Conservation (phyloP, 768 basidiomycete genomes). For the Punctularia strigosozonata region DNA sequence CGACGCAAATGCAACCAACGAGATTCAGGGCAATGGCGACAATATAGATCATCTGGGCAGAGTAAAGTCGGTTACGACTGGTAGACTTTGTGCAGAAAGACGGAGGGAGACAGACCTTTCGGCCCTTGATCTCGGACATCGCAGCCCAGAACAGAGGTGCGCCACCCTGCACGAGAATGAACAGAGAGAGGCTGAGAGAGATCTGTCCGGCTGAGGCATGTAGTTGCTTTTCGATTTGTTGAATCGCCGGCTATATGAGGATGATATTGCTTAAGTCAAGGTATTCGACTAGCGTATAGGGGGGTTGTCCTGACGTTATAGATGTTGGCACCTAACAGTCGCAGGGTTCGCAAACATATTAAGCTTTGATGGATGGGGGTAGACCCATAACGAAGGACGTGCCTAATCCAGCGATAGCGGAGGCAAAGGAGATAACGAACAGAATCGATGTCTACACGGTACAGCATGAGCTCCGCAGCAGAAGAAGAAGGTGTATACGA, state of each 20-base stretch:
- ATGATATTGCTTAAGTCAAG: no score
- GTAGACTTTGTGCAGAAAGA: constrained; percentile 3
- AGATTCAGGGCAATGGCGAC: constrained; percentile 39
- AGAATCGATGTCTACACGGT: constrained; percentile 29
- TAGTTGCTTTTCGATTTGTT: constrained; percentile 45
- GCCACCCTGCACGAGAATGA: constrained; percentile 60
- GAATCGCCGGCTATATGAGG: no score
- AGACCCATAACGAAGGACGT: no score
- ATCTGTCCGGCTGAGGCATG: constrained; percentile 50
- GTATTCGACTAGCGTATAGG: constrained; percentile 21
- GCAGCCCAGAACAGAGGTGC: constrained; percentile 60
- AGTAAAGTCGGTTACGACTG: not conserved
- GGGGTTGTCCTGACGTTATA: not conserved
- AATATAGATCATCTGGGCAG: constrained; percentile 38
- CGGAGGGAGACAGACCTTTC: constrained; percentile 36
- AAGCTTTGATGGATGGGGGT: constrained; percentile 50
- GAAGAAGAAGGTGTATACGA: constrained; percentile 1
- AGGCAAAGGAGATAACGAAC: constrained; percentile 17
- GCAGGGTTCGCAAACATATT: not conserved
- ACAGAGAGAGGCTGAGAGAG: constrained; percentile 57
- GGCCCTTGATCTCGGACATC: constrained; percentile 63
- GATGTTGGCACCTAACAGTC: not conserved
- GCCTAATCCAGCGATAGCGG: constrained; percentile 47
- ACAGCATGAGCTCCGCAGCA: not conserved
- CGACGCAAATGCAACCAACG: constrained; percentile 44